Evolutionary conservation across 352 stramenopile genomes (phyloP), one percentile per base, ranked within the genome.

Genomic region (Vaucheria bursata): DNA sequence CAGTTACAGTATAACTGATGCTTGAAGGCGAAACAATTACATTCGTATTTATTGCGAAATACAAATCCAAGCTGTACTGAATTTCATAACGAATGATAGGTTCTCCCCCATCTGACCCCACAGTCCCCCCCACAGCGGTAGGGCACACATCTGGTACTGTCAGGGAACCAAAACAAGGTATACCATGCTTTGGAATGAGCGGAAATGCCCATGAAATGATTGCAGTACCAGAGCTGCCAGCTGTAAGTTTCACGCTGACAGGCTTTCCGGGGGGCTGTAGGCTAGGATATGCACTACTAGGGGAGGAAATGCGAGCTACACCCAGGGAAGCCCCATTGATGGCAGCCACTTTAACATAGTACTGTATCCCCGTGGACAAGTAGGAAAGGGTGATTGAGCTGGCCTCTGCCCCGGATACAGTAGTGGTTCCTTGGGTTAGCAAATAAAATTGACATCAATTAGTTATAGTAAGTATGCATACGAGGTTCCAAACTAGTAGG

Each of bases 331-430:
- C 82, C 52, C 72, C 77, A 73, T 86, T 86, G 3, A 80, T 73
- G 0, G 91, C 91, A 38, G 91, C 94, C 32, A 97, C 88, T 8
- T 92, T 89, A 6, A 91, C 90, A 45, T 90, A 95, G 69, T 97
- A 92, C 6, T 85, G 2, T 34, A 2, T 7, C 2, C 53, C 53
- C 7, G 53, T 37, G 31, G 53, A 8, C 2, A 68, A 34, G 8
- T 68, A 68, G 2, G 2, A 2, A 34, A 68, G 53, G 6, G 53
- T 68, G 53, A 68, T 34, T 7, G 53, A 68, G 53, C 53, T 7
- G 2, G 53, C 53, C 31, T 34, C 53, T 7, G 2, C 8, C 2
- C 53, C 53, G 31, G 2, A 2, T 34, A 68, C 53, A 31, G 2
- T 7, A 2, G 53, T 68, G 53, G 2, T 37, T 2, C 53, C 53